phyloP scores from a whole-genome alignment of 768 basidiomycete species.

The Sistotremastrum niveocremeum region DNA sequence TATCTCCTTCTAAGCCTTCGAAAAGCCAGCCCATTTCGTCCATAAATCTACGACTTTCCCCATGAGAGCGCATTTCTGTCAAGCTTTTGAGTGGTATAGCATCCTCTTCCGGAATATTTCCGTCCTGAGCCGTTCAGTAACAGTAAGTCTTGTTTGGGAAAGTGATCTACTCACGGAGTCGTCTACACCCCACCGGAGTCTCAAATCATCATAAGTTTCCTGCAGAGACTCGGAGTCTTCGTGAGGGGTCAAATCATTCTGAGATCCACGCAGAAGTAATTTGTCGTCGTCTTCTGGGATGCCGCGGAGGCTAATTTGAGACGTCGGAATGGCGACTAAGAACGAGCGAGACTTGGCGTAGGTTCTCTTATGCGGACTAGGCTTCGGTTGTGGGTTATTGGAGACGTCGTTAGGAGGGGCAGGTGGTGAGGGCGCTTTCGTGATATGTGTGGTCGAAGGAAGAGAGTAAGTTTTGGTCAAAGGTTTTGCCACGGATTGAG shows the following conservation, averaged over 20 bases:
- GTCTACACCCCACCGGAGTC: slow-evolving; percentile 73
- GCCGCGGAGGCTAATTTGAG: slow-evolving; percentile 5
- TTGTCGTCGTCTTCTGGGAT: not conserved
- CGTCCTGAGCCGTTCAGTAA: not conserved
- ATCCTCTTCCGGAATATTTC: slow-evolving; percentile 1
- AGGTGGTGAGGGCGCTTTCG: slow-evolving; percentile 7
- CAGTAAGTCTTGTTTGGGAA: not conserved
- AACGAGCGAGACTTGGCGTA: slow-evolving; percentile 75
- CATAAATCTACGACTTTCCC: slow-evolving; percentile 64
- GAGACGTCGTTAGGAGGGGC: slow-evolving; percentile 11
- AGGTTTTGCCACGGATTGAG: slow-evolving; percentile 7
- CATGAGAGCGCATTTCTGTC: slow-evolving; percentile 67
- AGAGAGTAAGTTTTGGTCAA: slow-evolving; percentile 16
- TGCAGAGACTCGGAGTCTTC: slow-evolving; percentile 39
- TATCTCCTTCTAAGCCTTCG: slow-evolving; percentile 53
- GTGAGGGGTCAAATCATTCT: slow-evolving; percentile 22
- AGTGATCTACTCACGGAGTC: slow-evolving; percentile 45
- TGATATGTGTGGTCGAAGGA: slow-evolving; percentile 12
- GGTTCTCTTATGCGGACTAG: slow-evolving; percentile 34
- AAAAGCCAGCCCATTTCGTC: slow-evolving; percentile 80
- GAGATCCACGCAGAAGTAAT: slow-evolving; percentile 2
- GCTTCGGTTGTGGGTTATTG: slow-evolving; percentile 10
- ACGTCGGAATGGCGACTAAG: slow-evolving; percentile 44
- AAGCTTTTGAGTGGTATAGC: slow-evolving; percentile 21
- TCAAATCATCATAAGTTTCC: slow-evolving; percentile 67